Evolutionary conservation across 148 eudicot species (phyloP), one percentile per base, ranked within the genome.

Genomic region (Rhododendron vialii): DNA sequence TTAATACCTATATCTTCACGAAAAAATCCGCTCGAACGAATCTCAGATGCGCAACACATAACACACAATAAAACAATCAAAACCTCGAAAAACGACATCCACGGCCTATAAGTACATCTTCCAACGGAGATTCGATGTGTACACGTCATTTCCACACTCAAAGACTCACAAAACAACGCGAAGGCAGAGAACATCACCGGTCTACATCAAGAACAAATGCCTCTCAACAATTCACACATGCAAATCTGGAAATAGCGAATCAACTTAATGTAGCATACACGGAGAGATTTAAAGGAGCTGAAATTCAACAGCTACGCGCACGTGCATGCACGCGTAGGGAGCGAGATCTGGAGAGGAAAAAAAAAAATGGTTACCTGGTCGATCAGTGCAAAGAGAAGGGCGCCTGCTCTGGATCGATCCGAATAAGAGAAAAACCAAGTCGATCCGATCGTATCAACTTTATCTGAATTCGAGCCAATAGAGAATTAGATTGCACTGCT

Each of bases 401-500:
- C 20, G 65, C 67, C 33, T 74, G 80, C 69, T 76, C 69, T 26
- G 80, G 82, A 84, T 77, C 53, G 69, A 84, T 51, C 86, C 65
- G 65, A 45, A 86, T 22, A 53, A n/a, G 53, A 20, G 75, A 38
- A 41, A 51, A 86, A 82, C 63, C 85, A 76, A 76, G 59, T 59
- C 75, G 88, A 82, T 86, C 76, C 41, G 53, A 86, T 86, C 65
- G 65, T 59, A 59, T 22, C 57, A 55, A 22, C 41, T 3, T 35
- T 36, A 71, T 30, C 81, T 30, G 45, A 55, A 78, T 65, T 75
- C 1, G 45, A 83, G 33, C 24, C n/a, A 84, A 74, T 30, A 71
- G 11, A 18, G 20, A 9, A 53, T 35, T 7, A 84, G 69, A 83
- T n/a, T 75, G 20, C 20, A 11, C 65, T 13, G 47, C 30, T 24